A percentile compares a stretch with the other conserved stretches of the same genome.
Conservation (phyloP, 2,329 filamentous ascomycete species). For the Orbilia oligospora region DNA sequence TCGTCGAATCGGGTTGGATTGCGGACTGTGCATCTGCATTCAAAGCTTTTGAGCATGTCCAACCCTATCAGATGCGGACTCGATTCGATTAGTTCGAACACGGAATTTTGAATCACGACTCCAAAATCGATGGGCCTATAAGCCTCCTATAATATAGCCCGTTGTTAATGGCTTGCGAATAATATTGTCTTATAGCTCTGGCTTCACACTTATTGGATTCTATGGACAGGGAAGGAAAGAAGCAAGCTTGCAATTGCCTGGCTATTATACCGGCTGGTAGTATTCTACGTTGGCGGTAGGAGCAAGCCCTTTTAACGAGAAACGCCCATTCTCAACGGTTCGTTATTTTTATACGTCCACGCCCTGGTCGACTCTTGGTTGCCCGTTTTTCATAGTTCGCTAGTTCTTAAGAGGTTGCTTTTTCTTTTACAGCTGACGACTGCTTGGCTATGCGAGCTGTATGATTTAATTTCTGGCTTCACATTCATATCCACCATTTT, state of each 20-base stretch:
- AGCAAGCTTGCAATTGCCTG: neutral
- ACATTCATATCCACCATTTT: conserved; percentile 32
- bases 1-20: conserved; percentile 26
- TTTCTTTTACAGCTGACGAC: conserved; percentile 14
- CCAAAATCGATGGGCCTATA: neutral
- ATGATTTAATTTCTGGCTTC: conserved; percentile 32
- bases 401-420: conserved; percentile 4
- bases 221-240: neutral
- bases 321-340: conserved; percentile 26
- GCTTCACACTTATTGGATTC: neutral
- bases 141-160: neutral
- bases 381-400: conserved; percentile 1
- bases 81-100: neutral
- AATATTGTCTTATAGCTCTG: neutral
- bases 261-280: neutral
- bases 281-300: conserved; percentile 22
- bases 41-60: conserved; percentile 11
- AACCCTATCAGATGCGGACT: conserved; percentile 9
- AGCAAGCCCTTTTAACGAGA: conserved; percentile 8
- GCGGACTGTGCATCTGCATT: neutral
- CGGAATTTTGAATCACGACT: conserved; percentile 11
- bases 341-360: conserved; percentile 13
- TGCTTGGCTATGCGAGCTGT: conserved; percentile 14
- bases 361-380: neutral
- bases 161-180: conserved; percentile 5